These are phyloP conservation scores for Ceratobasidium sp. DNA, from an alignment of 1,284 basidiomycete species.

Conservation along the genomic window DNA sequence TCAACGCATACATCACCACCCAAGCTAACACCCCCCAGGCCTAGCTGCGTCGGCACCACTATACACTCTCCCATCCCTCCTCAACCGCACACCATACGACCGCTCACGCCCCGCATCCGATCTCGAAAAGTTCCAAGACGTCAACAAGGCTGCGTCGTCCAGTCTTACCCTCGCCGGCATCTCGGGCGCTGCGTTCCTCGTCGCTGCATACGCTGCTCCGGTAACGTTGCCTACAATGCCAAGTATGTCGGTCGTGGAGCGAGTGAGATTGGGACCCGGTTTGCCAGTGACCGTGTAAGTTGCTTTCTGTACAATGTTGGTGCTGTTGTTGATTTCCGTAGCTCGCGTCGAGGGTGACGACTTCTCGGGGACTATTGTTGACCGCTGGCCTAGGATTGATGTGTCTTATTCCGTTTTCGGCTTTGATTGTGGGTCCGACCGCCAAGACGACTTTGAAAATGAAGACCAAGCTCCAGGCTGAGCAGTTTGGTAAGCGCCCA, in stretches of 20 bases:
- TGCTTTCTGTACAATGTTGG: background rate
- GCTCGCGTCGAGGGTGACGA: conserved; percentile 12
- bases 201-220: conserved; percentile 20
- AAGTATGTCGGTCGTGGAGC: conserved; percentile 25
- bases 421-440: conserved; percentile 16
- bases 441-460: conserved; percentile 10
- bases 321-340: background rate
- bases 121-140: conserved; percentile 33
- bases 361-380: conserved; percentile 18
- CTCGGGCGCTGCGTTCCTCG: conserved; percentile 23
- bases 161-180: conserved; percentile 22
- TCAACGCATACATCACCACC: background rate
- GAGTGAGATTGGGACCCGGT: conserved; percentile 13
- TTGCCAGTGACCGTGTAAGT: conserved; percentile 24
- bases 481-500: conserved; percentile 19
- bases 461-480: conserved; percentile 24
- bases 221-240: conserved; percentile 7
- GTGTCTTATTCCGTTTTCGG: conserved; percentile 6
- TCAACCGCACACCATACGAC: conserved; percentile 20
- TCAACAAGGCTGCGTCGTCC: conserved; percentile 22
- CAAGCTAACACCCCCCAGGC: background rate
- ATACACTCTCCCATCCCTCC: conserved; percentile 20
- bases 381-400: conserved; percentile 17
- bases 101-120: conserved; percentile 19
- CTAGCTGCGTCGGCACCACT: conserved; percentile 30